Evolutionary conservation across 306 rosid genomes (phyloP).

Genomic region (Alnus rubra): DNA sequence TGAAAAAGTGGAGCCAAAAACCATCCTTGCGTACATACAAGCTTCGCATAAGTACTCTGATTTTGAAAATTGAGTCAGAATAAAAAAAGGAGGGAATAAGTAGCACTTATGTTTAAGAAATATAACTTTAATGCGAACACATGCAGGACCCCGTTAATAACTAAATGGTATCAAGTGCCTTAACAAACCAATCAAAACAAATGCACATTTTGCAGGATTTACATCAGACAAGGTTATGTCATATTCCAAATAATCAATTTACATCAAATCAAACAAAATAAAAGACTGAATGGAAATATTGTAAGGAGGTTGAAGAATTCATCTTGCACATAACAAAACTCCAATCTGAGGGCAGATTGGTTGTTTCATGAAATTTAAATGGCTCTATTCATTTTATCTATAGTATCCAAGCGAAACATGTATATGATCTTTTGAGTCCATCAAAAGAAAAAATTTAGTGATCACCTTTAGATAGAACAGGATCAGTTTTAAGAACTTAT

Average conservation of each 20-base stretch:
- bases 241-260: background rate
- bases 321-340: background rate
- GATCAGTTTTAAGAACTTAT: background rate
- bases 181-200: background rate
- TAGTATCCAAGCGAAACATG: background rate
- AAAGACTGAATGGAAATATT: background rate
- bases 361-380: background rate
- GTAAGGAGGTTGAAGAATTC: background rate
- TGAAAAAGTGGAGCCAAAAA: conserved; percentile 62
- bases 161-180: background rate
- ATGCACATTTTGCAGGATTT: background rate
- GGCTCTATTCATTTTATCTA: background rate
- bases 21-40: conserved; percentile 92
- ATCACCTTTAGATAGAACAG: background rate
- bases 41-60: conserved; percentile 85
- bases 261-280: background rate
- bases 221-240: background rate
- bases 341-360: background rate
- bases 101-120: conserved; percentile 10
- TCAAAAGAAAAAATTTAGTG: background rate
- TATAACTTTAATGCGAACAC: background rate
- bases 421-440: background rate
- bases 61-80: conserved; percentile 22
- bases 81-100: conserved; percentile 3
- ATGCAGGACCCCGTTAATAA: background rate